phyloP scores from a whole-genome alignment of 805 yeast genomes.

The Grigorovia humatica region DNA sequence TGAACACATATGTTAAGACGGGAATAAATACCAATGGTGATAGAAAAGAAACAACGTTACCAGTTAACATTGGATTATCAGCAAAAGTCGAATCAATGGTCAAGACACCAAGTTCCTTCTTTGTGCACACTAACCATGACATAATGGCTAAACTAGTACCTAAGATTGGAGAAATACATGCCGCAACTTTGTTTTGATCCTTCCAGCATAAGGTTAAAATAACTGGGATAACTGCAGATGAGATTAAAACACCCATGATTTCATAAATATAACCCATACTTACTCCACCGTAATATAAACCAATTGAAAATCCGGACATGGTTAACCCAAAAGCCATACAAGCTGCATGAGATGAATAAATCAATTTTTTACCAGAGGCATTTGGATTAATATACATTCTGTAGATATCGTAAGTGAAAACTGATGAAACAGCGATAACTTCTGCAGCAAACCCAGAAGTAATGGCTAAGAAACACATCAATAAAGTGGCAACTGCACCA shows the following conservation, averaged over 20 bases:
- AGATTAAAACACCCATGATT: slow-evolving; percentile 81
- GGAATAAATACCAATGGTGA: slow-evolving; percentile 64
- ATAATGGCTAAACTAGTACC: slow-evolving; percentile 68
- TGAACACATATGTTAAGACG: slow-evolving; percentile 49
- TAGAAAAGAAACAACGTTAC: slow-evolving; percentile 73
- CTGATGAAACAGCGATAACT: slow-evolving; percentile 76
- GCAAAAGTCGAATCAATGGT: slow-evolving; percentile 54
- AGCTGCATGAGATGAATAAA: slow-evolving; percentile 54
- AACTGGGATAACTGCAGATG: slow-evolving; percentile 77
- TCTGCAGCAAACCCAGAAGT: slow-evolving; percentile 91
- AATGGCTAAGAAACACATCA: slow-evolving; percentile 82
- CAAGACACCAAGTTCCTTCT: slow-evolving; percentile 33
- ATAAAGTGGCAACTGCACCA: slow-evolving; percentile 75
- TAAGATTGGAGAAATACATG: slow-evolving; percentile 62
- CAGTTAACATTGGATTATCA: slow-evolving; percentile 83
- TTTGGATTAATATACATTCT: slow-evolving; percentile 68
- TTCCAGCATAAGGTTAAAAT: slow-evolving; percentile 53
- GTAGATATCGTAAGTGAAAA: slow-evolving; percentile 79
- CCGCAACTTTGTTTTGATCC: slow-evolving; percentile 60
- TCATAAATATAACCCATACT: slow-evolving; percentile 83
- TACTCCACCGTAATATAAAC: slow-evolving; percentile 70
- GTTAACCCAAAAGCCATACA: slow-evolving; percentile 50
- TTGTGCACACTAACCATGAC: slow-evolving; percentile 51
- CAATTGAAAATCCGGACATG: slow-evolving; percentile 79
- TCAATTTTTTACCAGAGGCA: slow-evolving; percentile 66